These are phyloP conservation scores for Petunia secreta DNA, from an alignment of 257 asterid species.

Conservation along the genomic window DNA sequence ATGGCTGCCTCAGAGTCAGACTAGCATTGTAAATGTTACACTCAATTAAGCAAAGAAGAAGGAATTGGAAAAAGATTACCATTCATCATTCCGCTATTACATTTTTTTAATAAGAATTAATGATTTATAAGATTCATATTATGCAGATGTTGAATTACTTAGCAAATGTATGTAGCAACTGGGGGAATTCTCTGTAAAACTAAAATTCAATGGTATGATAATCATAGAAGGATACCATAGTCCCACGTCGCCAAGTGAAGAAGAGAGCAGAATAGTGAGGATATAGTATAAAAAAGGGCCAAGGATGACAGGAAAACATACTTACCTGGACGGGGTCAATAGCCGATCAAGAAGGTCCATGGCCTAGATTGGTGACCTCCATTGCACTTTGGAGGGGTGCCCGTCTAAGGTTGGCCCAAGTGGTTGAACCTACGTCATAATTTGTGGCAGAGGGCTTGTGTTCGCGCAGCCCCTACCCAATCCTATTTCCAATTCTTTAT, in stretches of 20 bases:
- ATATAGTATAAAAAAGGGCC: neutral
- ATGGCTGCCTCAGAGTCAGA: too few relatives aligned
- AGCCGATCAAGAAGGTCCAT: slow-evolving; percentile 36
- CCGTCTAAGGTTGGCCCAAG: neutral
- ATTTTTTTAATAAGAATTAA: too few relatives aligned
- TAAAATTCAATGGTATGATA: too few relatives aligned
- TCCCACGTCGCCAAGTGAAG: neutral
- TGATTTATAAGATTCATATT: too few relatives aligned
- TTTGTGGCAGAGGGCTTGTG: neutral
- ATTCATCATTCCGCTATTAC: too few relatives aligned
- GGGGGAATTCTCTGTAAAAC: too few relatives aligned
- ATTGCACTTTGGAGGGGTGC: neutral
- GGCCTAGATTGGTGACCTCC: neutral
- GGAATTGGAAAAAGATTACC: too few relatives aligned
- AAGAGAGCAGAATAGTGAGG: neutral
- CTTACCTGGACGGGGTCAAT: slow-evolving; percentile 42
- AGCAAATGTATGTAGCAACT: too few relatives aligned
- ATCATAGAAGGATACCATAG: neutral
- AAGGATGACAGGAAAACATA: neutral
- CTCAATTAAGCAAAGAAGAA: too few relatives aligned
- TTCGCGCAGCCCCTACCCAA: neutral
- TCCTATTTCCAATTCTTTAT: neutral
- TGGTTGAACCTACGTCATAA: neutral
- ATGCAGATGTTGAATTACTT: too few relatives aligned
- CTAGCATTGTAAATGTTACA: too few relatives aligned